Base-by-base conservation (phyloP, 2,329 filamentous ascomycete species). In the Hirsutella thompsonii region DNA sequence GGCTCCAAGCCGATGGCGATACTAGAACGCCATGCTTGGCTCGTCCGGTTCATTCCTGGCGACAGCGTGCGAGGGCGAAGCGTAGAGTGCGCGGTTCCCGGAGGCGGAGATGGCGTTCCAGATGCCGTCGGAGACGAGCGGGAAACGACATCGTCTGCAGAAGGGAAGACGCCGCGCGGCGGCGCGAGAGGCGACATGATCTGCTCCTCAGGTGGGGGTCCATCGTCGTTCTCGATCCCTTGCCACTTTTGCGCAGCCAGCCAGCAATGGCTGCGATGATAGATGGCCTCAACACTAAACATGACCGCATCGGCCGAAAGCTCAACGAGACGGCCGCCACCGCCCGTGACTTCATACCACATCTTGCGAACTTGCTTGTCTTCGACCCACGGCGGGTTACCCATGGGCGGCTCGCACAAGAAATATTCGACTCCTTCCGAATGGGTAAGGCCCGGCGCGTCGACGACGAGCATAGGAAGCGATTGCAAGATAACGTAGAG, bases 361-460 rank as follows among this genome's bases (percentile, higher is more conserved):
- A 78, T 76, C 63, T 78, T 79, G 50, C 74, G 72, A 13, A 81
- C 72, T 37, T 76, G 66, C 28, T 70, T 67, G 30, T 75, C 74
- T 40, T 82, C 81, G 41, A 79, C 68, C 85, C 85, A 92, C 1
- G 85, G 84, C 0, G 77, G 69, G 41, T 79, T 79, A 16, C 80
- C 81, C 52, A 83, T 74, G 0, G 83, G 80, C 4, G 83, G 76
- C 54, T 86, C 72, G 57, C 84, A 89, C 21, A 90, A 67, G 64
- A 90, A 92, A 61, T 90, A 87, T 57, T 90, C 85, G 2, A 86
- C 81, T 2, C 74, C 79, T 39, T 86, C 75, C 0, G 76, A 81
- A 55, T 72, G 79, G 41, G 71, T 72, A 36, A 89, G 63, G 9
- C 73, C 79, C 0, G 82, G 81, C 0, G 81, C 83, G 56, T 92